A percentile compares a stretch with the other conserved stretches of the same genome.
Evolutionary conservation across 176 grass and related monocot genomes (phyloP).

Genomic region (Bromus sterilis): DNA sequence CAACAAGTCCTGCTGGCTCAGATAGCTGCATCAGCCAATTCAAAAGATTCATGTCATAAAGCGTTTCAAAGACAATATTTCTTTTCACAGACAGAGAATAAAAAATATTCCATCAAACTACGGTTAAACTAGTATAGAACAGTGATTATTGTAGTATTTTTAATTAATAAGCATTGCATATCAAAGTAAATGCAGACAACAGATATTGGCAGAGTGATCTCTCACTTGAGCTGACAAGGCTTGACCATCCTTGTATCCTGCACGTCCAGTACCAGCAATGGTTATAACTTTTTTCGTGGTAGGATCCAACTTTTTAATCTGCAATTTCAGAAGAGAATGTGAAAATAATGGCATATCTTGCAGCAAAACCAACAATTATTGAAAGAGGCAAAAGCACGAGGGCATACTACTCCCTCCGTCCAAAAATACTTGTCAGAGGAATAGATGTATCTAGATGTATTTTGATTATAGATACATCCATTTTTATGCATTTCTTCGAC

Average conservation of each 20-base stretch:
- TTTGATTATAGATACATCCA: too few relatives aligned
- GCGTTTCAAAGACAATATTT: slow-evolving; percentile 1
- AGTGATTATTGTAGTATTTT: not conserved
- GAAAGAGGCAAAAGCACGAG: not conserved
- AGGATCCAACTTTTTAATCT: slow-evolving; percentile 89
- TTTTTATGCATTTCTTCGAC: too few relatives aligned
- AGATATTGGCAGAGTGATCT: slow-evolving; percentile 9
- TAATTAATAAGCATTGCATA: not conserved
- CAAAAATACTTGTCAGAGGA: too few relatives aligned
- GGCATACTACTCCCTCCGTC: too few relatives aligned
- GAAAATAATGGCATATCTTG: slow-evolving; percentile 1
- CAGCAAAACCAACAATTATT: not conserved
- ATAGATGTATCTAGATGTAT: too few relatives aligned
- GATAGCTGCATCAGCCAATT: slow-evolving; percentile 63
- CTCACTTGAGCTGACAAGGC: slow-evolving; percentile 79
- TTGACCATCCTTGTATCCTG: slow-evolving; percentile 77
- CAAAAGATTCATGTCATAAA: slow-evolving; percentile 7
- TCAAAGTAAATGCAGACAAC: not conserved
- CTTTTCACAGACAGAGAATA: not conserved
- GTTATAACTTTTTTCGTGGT: slow-evolving; percentile 73
- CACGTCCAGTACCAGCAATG: slow-evolving; percentile 83
- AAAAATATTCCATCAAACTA: not conserved
- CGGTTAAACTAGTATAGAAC: not conserved
- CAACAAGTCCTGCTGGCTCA: slow-evolving; percentile 90
- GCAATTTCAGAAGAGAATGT: slow-evolving; percentile 27